These are phyloP conservation scores for Eucalyptus pauciflora DNA, from an alignment of 345 rosid species.

Conservation along the genomic window DNA sequence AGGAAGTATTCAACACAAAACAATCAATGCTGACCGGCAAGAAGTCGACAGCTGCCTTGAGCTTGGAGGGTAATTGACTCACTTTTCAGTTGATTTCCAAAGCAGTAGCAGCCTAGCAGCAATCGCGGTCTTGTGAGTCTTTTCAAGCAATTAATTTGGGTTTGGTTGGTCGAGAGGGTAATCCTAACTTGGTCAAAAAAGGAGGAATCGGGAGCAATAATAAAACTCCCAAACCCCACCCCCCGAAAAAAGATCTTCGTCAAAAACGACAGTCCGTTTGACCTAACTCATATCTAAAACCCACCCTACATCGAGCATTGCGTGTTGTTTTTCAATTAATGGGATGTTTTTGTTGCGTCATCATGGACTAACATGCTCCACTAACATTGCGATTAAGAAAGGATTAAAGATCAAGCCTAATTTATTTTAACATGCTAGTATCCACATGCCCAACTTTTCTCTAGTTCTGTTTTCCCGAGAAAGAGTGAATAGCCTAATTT, in stretches of 20 bases:
- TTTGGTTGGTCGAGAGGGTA: neutral
- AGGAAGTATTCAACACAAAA: neutral
- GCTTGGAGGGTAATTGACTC: neutral
- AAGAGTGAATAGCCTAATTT: too few species aligned
- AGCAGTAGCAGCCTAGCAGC: neutral
- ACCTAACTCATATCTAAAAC: neutral
- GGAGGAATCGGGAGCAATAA: neutral
- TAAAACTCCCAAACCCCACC: neutral
- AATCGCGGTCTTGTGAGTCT: neutral
- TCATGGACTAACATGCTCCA: neutral
- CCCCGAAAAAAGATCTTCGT: neutral
- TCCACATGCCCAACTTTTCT: accelerated
- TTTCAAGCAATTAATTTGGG: neutral
- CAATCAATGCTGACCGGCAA: neutral
- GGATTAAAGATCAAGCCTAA: neutral
- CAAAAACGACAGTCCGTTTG: neutral
- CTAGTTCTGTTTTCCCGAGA: too few species aligned
- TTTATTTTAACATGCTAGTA: too few species aligned
- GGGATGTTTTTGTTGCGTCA: neutral
- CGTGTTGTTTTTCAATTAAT: neutral
- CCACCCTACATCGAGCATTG: neutral
- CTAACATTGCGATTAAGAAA: neutral
- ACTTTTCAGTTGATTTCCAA: neutral
- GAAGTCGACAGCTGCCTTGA: neutral
- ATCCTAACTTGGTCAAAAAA: neutral